Evolutionary conservation across 2,329 filamentous ascomycete species (phyloP), one percentile per base, ranked within the genome.

Genomic region (Coniochaeta sp.): DNA sequence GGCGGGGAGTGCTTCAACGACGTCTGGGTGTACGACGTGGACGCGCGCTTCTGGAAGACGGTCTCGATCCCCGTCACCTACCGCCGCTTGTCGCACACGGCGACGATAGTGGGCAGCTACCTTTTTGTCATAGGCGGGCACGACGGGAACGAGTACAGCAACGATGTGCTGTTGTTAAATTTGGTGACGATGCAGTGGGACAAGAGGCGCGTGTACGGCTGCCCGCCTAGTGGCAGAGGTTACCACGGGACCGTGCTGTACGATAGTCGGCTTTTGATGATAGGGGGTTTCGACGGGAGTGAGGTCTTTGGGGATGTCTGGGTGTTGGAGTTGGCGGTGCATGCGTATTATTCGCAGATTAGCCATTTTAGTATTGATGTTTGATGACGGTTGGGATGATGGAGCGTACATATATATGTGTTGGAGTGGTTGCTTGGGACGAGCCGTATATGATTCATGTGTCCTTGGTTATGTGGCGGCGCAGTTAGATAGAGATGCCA

Each of bases 131-230:
- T 87, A 12, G 84, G 84, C 45, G 84, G 84, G 24, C 84, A 87
- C 66, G 84, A 87, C 64, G 84, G 84, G 47, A 78, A 77, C 61
- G 83, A 86, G 63, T 87, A 87, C 68, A 81, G 77, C 52, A 85
- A 85, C 67, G 83, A 87, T 58, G 79, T 87, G 46, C 70, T 87
- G 52, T 70, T 87, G 49, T 73, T 87, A 28, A 87, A 87, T 62
- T 73, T 87, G 6, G 83, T 87, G 30, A 87, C 82, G 35, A 87
- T 87, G 84, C 78, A 81, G n/a, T 87, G 84, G 84, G 84, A 87
- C 62, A 78, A 76, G 62, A 74, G 84, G 55, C 78, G 73, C 56
- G 79, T 85, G 8, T 87, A 87, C 61, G 83, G 83, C 20, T 67
- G 78, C 56, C 75, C 79, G 10, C 83, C 83, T 1, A 79, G 74